Evolutionary conservation across 306 rosid species (phyloP).

Genomic region (Lupinus albus): DNA sequence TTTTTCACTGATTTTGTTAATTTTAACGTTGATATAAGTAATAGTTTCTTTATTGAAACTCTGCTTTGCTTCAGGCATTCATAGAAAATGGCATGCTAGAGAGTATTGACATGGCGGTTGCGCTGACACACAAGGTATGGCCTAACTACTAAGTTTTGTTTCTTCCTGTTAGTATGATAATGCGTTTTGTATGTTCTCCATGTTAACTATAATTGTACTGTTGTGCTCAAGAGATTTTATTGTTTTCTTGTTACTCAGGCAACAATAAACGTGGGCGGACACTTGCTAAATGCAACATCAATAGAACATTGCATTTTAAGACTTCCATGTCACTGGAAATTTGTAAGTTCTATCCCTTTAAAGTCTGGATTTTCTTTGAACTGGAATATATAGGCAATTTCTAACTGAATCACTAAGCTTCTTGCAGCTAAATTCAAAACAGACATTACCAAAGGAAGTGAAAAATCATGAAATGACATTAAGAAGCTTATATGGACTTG

Average conservation of each 20-base stretch:
- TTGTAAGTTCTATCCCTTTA: conserved; percentile 54
- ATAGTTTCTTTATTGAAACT: conserved; percentile 10
- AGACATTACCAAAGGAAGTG: conserved; percentile 61
- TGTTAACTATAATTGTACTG: not conserved
- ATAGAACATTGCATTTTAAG: conserved; percentile 83
- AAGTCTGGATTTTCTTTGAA: conserved; percentile 21
- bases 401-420: not conserved
- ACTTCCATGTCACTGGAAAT: conserved; percentile 77
- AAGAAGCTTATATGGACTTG: conserved; percentile 61
- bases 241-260: conserved; percentile 58
- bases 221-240: conserved; percentile 12
- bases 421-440: conserved; percentile 37
- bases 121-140: conserved; percentile 66
- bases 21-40: not conserved
- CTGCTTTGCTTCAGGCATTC: conserved; percentile 56
- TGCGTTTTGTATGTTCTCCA: not conserved
- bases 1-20: no score
- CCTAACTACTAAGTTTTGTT: not conserved
- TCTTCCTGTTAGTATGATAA: not conserved
- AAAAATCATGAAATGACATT: conserved; percentile 60
- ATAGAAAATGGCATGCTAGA: conserved; percentile 71
- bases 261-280: conserved; percentile 74
- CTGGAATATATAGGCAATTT: not conserved
- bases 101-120: conserved; percentile 67
- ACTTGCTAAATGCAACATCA: conserved; percentile 67